Percentiles rank a stretch among this genome's conserved stretches.
Conservation (phyloP, 148 eudicot species). For the Spergularia marina region DNA sequence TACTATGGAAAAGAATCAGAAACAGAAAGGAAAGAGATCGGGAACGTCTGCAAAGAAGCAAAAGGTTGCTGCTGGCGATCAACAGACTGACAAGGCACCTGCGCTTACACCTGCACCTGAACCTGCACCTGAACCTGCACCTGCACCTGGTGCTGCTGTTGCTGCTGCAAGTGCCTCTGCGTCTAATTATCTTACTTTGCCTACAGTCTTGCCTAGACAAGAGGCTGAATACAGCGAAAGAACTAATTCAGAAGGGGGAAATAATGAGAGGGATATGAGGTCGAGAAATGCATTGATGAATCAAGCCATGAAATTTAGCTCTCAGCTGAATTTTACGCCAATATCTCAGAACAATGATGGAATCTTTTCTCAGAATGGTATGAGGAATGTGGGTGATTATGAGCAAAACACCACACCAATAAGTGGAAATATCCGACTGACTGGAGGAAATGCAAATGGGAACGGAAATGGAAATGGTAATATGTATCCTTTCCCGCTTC, state of each 20-base stretch:
- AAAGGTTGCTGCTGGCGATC: constrained; percentile 5
- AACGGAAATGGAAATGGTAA: constrained; percentile 22
- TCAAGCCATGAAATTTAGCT: constrained; percentile 12
- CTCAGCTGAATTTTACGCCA: constrained; percentile 19
- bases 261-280: constrained; percentile 13
- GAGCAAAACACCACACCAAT: constrained; percentile 21
- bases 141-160: constrained; percentile 1
- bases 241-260: constrained; percentile 15
- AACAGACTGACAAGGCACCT: constrained; percentile 24
- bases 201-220: constrained; percentile 24
- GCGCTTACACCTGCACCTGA: too few relatives aligned
- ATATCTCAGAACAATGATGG: constrained; percentile 23
- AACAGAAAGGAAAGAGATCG: constrained; percentile 26
- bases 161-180: constrained; percentile 22
- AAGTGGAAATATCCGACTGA: constrained; percentile 13
- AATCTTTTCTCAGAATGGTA: constrained; percentile 24
- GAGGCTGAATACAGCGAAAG: constrained; percentile 16
- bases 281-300: constrained; percentile 17
- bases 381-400: constrained; percentile 24
- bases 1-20: constrained; percentile 20
- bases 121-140: too few relatives aligned
- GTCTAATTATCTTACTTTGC: constrained; percentile 22
- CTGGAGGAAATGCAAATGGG: constrained; percentile 1
- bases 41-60: constrained; percentile 29
- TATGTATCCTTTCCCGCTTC: constrained; percentile 30